phyloP scores from a whole-genome alignment of 306 rosid genomes.

The Gynostemma pentaphyllum region DNA sequence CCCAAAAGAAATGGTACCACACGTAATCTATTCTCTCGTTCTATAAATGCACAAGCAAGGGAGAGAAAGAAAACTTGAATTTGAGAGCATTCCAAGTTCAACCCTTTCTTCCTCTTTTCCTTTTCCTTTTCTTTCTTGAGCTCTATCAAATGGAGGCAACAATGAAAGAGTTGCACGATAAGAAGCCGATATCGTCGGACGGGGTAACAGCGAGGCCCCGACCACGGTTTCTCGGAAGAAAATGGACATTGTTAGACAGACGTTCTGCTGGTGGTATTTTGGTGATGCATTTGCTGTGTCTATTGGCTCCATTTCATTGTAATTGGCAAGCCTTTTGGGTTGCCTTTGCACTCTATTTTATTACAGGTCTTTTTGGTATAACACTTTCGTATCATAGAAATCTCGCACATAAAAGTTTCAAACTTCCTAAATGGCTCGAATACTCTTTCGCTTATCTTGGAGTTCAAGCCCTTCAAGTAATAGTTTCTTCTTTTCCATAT shows the following conservation, averaged over 20 bases:
- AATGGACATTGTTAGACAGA: constrained; percentile 7
- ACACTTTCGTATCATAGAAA: constrained; percentile 69
- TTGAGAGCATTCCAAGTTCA: too few species aligned
- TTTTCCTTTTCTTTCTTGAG: not conserved
- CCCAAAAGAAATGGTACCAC: too few species aligned
- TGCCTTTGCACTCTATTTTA: constrained; percentile 46
- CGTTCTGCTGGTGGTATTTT: not conserved
- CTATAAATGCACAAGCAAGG: too few species aligned
- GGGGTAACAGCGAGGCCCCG: not conserved
- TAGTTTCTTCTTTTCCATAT: not conserved
- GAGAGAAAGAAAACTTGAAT: too few species aligned
- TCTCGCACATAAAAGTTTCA: constrained; percentile 81
- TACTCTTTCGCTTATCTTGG: constrained; percentile 75
- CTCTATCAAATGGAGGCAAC: not conserved
- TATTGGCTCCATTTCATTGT: constrained; percentile 70
- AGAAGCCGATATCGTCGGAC: not conserved
- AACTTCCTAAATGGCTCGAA: constrained; percentile 85
- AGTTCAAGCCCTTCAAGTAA: constrained; percentile 65
- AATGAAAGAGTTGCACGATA: not conserved
- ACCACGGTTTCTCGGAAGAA: not conserved
- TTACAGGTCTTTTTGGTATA: constrained; percentile 74
- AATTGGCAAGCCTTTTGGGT: constrained; percentile 57
- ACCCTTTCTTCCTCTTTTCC: not conserved
- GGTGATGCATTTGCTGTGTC: constrained; percentile 43
- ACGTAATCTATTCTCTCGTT: too few species aligned